These are phyloP conservation scores for Terfezia claveryi DNA, from an alignment of 495 filamentous ascomycete species.

Conservation along the genomic window DNA sequence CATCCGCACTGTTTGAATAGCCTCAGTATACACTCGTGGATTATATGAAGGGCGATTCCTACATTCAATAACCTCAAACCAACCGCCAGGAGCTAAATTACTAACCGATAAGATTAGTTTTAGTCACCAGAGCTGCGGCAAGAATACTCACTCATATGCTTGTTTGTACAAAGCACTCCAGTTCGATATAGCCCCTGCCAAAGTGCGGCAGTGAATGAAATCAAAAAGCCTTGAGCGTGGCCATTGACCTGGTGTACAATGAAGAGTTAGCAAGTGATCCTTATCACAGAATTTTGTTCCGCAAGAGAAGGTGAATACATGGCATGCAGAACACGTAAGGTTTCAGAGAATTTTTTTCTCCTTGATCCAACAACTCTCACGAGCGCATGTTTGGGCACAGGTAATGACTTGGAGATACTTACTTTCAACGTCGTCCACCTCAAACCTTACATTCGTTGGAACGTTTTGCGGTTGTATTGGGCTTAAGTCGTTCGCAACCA, in stretches of 20 bases:
- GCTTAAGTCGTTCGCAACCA: conserved; percentile 27
- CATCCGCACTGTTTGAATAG: conserved; percentile 10
- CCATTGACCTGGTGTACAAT: neutral
- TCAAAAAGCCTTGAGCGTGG: conserved; percentile 13
- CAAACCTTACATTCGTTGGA: conserved; percentile 31
- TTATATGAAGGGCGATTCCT: neutral
- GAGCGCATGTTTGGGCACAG: neutral
- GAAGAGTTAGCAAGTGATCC: neutral
- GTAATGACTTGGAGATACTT: conserved; percentile 15
- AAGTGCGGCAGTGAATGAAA: conserved; percentile 20
- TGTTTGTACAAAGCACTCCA: conserved; percentile 6
- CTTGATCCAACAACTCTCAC: too few relatives aligned
- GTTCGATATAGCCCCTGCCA: conserved; percentile 7
- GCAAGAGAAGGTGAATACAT: too few relatives aligned
- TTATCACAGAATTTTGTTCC: too few relatives aligned
- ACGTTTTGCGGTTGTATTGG: conserved; percentile 33
- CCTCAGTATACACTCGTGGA: conserved; percentile 17
- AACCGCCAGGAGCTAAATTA: neutral
- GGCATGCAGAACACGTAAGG: too few relatives aligned
- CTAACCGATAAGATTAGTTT: neutral
- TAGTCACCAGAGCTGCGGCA: neutral
- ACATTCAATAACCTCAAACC: conserved; percentile 2
- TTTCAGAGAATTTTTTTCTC: too few relatives aligned
- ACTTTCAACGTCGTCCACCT: conserved; percentile 32
- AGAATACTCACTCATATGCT: neutral